Base-by-base conservation (phyloP, 345 rosid genomes). In the Clausena lansium region DNA sequence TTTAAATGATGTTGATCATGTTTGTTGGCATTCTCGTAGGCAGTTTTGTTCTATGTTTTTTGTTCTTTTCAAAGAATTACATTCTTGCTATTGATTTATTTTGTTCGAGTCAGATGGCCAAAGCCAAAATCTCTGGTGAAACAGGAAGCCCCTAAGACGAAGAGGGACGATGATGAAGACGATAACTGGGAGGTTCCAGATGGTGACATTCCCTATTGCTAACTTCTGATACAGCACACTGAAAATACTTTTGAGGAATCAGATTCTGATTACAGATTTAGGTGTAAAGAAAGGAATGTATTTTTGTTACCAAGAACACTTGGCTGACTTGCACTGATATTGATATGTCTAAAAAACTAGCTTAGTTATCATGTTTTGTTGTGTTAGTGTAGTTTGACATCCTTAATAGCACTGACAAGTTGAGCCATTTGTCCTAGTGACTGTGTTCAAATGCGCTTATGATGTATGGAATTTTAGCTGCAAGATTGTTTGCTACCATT, bases 161-260 rank as follows among this genome's bases (percentile, higher is more conserved):
- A 38, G 5, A 69, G 66, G 15, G 70, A 61, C 20, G 83, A 77
- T 11, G 84, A 83, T 3, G 86, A 83, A 22, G 80, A 85, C 47
- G 88, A 84, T 62, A 85, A 85, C 78, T 85, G 90, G 87, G 88
- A 80, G 22, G 81, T 80, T 38, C 88, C 90, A 4, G 85, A 78
- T 67, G 87, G 77, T 38, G 83, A 82, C 58, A 47, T 82, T 81
- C 88, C 86, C 61, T 85, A 83, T 45, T 78, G 80, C 36, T 47
- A 47, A 28, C 58, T 69, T 3, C 30, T 27, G 14, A 45, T 27
- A 69, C 17, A 41, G 58, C 55, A 25, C 33, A 54, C 47, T 41
- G 14, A 57, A 47, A 24, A 38, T n/a, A n/a, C 39, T 4, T 45
- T 45, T 11, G 9, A 22, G 54, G 20, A 39, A 67, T 38, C 71